A percentile compares a stretch with the other conserved stretches of the same genome.
phyloP scores from a whole-genome alignment of 306 rosid species.

The Prunus armeniaca region DNA sequence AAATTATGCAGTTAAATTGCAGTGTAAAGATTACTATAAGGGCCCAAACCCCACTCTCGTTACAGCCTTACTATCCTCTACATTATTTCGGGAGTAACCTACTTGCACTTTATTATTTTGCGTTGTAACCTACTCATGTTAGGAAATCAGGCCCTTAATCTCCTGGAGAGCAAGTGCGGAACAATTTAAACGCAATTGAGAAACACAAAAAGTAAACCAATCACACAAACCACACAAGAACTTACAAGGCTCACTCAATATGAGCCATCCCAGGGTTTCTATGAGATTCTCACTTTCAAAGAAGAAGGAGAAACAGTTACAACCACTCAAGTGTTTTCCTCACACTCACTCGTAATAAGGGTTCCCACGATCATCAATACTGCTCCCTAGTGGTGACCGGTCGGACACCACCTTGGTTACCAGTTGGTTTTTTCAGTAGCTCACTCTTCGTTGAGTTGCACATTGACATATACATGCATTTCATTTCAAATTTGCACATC shows the following conservation, averaged over 20 bases:
- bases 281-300: too few species aligned
- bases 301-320: too few species aligned
- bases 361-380: neutral
- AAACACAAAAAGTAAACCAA: neutral
- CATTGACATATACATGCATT: neutral
- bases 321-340: neutral
- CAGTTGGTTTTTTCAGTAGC: too few species aligned
- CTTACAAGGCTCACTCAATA: neutral
- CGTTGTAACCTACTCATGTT: neutral
- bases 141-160: too few species aligned
- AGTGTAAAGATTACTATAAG: neutral
- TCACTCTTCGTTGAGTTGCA: neutral
- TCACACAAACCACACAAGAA: neutral
- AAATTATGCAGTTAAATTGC: neutral
- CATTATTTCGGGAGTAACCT: neutral
- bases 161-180: neutral
- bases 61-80: neutral
- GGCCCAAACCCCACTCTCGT: neutral
- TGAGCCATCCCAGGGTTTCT: neutral
- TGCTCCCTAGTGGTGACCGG: too few species aligned
- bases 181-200: too few species aligned
- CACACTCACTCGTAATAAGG: neutral
- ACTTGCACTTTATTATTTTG: neutral
- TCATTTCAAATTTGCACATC: neutral
- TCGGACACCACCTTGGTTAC: too few species aligned